Evolutionary conservation across 164 flowering plant species (phyloP).

Genomic region (Berberis thunbergii): DNA sequence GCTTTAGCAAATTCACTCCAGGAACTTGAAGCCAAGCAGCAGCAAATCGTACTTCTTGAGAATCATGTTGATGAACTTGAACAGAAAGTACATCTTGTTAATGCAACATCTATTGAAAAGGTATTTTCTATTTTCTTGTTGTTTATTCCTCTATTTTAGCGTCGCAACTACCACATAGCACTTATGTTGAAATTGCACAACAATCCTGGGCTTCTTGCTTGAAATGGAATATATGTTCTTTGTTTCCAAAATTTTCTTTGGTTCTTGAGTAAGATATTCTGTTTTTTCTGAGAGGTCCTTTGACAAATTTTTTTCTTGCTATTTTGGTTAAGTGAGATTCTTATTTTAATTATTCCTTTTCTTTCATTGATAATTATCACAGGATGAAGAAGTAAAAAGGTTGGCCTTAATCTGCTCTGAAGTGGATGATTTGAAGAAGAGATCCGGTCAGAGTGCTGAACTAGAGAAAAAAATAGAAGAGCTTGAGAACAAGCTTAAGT

Average conservation of each 20-base stretch:
- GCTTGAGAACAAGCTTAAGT: constrained; percentile 25
- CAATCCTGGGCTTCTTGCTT: too few species aligned
- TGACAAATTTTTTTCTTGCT: too few species aligned
- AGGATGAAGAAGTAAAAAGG: constrained; percentile 23
- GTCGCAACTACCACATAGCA: too few species aligned
- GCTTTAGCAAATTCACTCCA: constrained; percentile 31
- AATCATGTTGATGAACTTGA: constrained; percentile 57
- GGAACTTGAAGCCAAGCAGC: constrained; percentile 59
- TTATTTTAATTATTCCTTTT: background rate
- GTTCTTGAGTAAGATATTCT: background rate
- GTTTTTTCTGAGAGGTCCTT: background rate
- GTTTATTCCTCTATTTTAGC: background rate
- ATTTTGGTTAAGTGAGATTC: background rate
- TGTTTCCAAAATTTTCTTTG: background rate
- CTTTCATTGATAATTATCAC: constrained; percentile 5
- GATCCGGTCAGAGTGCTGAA: constrained; percentile 17
- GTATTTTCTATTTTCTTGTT: constrained; percentile 17
- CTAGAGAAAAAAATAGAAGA: constrained; percentile 23
- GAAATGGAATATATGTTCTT: too few species aligned
- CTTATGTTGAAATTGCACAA: too few species aligned
- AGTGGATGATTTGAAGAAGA: constrained; percentile 19
- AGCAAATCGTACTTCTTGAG: constrained; percentile 34
- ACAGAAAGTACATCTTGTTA: constrained; percentile 42
- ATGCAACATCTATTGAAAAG: constrained; percentile 39
- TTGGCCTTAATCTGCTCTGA: constrained; percentile 13